phyloP scores from a whole-genome alignment of 495 filamentous ascomycete species.

The Neurospora sublineolata region DNA sequence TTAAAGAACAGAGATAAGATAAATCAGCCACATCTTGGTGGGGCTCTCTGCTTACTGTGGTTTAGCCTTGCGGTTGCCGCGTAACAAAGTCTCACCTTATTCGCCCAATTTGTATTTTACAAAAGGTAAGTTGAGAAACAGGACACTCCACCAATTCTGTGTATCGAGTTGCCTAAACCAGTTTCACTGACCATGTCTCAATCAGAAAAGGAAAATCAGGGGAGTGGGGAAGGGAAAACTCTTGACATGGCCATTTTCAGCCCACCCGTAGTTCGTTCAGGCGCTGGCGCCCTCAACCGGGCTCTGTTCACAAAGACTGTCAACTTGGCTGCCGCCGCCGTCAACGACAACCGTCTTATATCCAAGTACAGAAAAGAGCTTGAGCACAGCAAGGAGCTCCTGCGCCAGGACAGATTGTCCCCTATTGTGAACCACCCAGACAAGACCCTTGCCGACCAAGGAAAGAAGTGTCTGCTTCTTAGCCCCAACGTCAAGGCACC shows the following conservation, averaged over 20 bases:
- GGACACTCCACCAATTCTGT: constrained; percentile 29
- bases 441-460: constrained; percentile 38
- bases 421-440: constrained; percentile 45
- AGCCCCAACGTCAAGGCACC: constrained; percentile 53
- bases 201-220: not conserved
- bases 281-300: constrained; percentile 60
- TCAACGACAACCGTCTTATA: constrained; percentile 63
- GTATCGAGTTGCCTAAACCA: constrained; percentile 10
- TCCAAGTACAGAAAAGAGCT: constrained; percentile 51
- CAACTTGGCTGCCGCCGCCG: constrained; percentile 63
- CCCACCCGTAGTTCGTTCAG: constrained; percentile 65
- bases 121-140: not conserved
- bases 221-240: not conserved
- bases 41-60: not conserved
- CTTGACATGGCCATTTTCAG: constrained; percentile 44
- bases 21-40: not conserved
- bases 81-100: not conserved
- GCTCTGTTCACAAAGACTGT: constrained; percentile 68
- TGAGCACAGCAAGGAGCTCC: constrained; percentile 42
- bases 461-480: constrained; percentile 64
- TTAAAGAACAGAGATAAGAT: not conserved
- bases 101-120: constrained; percentile 1
- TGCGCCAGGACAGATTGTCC: constrained; percentile 42
- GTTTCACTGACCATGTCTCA: not conserved
- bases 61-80: not conserved